Evolutionary conservation across 2,329 filamentous ascomycete genomes (phyloP).

Genomic region (Clarireedia homoeocarpa): DNA sequence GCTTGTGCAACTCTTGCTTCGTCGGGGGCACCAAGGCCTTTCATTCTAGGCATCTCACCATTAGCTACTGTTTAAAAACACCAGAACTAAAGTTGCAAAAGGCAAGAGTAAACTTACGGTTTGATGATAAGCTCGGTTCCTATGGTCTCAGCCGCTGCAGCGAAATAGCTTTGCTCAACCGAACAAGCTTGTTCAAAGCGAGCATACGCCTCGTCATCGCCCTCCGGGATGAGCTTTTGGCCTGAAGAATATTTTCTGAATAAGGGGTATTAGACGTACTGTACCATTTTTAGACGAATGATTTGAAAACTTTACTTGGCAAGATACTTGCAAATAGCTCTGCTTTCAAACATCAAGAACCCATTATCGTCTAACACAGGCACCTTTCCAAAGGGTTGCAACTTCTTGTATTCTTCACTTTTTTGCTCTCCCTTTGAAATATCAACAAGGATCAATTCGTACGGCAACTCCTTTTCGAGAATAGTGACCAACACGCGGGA

Average conservation of each 20-base stretch:
- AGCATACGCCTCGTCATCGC: slow-evolving; percentile 7
- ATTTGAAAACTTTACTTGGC: slow-evolving; percentile 7
- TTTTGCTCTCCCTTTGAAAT: slow-evolving; percentile 26
- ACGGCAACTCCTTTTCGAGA: slow-evolving; percentile 26
- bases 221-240: slow-evolving; percentile 19
- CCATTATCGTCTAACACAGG: slow-evolving; percentile 30
- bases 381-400: slow-evolving; percentile 32
- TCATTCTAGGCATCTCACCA: neutral
- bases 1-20: slow-evolving; percentile 12
- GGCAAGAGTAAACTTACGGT: slow-evolving; percentile 7
- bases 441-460: slow-evolving; percentile 25
- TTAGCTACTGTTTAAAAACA: neutral
- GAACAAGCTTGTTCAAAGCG: slow-evolving; percentile 17
- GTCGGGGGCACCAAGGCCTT: slow-evolving; percentile 11
- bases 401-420: slow-evolving; percentile 16
- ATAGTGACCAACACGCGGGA: slow-evolving; percentile 21
- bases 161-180: slow-evolving; percentile 24
- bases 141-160: slow-evolving; percentile 7
- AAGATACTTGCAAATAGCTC: slow-evolving; percentile 28
- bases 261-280: neutral
- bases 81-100: neutral
- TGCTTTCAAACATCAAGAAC: slow-evolving; percentile 26
- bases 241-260: neutral
- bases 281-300: neutral
- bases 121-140: slow-evolving; percentile 14